These are phyloP conservation scores for Papiliotrema nemorosa DNA, from an alignment of 1,284 basidiomycete genomes.

Conservation along the genomic window DNA sequence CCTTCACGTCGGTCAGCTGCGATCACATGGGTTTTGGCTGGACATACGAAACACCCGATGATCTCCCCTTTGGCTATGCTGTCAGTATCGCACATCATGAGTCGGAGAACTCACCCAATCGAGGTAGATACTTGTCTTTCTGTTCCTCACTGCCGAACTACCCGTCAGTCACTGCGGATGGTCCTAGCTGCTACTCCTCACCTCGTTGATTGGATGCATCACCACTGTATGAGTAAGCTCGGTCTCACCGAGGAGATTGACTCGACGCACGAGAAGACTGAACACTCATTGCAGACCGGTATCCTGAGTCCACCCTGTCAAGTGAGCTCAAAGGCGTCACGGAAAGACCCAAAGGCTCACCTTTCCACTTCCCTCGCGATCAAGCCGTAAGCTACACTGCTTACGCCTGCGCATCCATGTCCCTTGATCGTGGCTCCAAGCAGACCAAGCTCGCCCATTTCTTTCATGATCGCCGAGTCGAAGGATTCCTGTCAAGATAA, in stretches of 20 bases:
- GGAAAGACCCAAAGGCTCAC: constrained; percentile 46
- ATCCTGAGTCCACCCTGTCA: constrained; percentile 78
- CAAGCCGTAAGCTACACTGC: constrained; percentile 86
- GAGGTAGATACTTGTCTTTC: constrained; percentile 85
- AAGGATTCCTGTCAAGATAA: constrained; percentile 60
- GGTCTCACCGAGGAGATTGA: too few relatives aligned
- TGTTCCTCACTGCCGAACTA: constrained; percentile 80
- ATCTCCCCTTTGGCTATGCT: constrained; percentile 73
- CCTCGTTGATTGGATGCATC: constrained; percentile 93
- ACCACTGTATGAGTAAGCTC: constrained; percentile 55
- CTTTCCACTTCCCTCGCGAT: constrained; percentile 91
- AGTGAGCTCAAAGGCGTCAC: background rate
- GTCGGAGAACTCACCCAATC: constrained; percentile 57
- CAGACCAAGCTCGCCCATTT: constrained; percentile 90
- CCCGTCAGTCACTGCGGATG: too few relatives aligned
- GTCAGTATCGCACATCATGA: constrained; percentile 7
- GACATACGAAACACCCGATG: constrained; percentile 83
- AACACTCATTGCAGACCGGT: constrained; percentile 91
- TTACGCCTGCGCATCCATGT: constrained; percentile 92
- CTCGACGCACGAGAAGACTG: constrained; percentile 64
- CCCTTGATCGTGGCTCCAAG: constrained; percentile 89
- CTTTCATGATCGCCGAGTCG: constrained; percentile 70
- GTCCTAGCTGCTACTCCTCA: background rate
- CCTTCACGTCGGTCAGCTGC: constrained; percentile 38
- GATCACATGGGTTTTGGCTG: too few relatives aligned